Evolutionary conservation across 1,284 basidiomycete genomes (phyloP), one percentile per base, ranked within the genome.

Genomic region (Cystobasidiaceae sp.): DNA sequence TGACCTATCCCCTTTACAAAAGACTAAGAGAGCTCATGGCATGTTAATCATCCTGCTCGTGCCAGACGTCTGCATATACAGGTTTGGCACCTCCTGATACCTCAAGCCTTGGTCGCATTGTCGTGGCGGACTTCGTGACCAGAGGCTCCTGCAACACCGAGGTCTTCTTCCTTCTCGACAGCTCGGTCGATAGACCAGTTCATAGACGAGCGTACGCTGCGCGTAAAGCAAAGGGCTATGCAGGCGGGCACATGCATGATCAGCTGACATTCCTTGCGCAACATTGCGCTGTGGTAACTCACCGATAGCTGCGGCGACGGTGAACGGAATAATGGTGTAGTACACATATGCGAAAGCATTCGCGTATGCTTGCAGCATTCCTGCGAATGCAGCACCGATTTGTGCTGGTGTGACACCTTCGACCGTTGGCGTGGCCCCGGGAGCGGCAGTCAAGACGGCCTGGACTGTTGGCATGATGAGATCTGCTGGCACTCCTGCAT

Each of bases 271-370:
- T 51, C 13, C 8, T 15, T 27, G n/a, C n/a, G n/a, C n/a, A 32
- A 3, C 9, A 7, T n/a, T n/a, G n/a, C n/a, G n/a, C n/a, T n/a
- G n/a, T n/a, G n/a, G n/a, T n/a, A n/a, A 51, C 49, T 7, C 6
- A 51, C 49, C 49, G 25, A 51, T 51, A 9, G 49, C 49, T 9
- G 49, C 60, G 23, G 37, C 32, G 7, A 33, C 60, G 4, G 48
- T 33, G 21, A 34, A 62, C 21, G 60, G 60, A 11, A 62, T 51
- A 21, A 62, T 51, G 19, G 27, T 32, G 39, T 54, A 54, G 25
- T 43, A 63, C 33, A 63, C 27, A 37, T 43, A 63, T 15, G 37
- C 27, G 41, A 63, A 63, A 15, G 61, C 51, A 6, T 46, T 30
- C 15, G 61, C 49, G 27, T 63, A 63, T 28, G 50, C 61, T 23